These are phyloP conservation scores for Paecilomyces formosus DNA, from an alignment of 2,329 filamentous ascomycete species.

Conservation along the genomic window DNA sequence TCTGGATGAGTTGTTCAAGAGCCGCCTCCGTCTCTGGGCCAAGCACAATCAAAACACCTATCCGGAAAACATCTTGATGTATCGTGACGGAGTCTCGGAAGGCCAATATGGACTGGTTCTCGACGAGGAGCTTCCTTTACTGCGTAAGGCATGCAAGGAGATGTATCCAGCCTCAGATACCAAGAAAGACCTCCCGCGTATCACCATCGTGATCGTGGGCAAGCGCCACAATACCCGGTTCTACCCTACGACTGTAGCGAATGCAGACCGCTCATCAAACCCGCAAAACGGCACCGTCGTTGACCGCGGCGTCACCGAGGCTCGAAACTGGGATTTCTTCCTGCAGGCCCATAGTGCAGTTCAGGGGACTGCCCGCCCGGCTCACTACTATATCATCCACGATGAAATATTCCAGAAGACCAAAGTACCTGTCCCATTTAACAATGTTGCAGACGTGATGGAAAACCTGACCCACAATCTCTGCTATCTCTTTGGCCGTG, in stretches of 20 bases:
- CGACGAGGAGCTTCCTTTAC: conserved; percentile 52
- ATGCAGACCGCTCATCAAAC: conserved; percentile 56
- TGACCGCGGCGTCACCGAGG: conserved; percentile 72
- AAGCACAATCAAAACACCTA: conserved; percentile 46
- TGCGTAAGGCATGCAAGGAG: conserved; percentile 53
- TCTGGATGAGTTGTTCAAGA: conserved; percentile 55
- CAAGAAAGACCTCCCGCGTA: conserved; percentile 47
- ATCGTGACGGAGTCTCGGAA: conserved; percentile 84
- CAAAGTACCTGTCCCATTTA: conserved; percentile 5
- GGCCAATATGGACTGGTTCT: conserved; percentile 69
- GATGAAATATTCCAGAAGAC: conserved; percentile 57
- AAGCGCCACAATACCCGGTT: conserved; percentile 88
- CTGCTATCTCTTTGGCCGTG: conserved; percentile 76
- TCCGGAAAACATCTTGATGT: conserved; percentile 73
- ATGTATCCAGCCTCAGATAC: conserved; percentile 48
- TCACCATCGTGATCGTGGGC: conserved; percentile 71
- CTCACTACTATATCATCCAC: conserved; percentile 71
- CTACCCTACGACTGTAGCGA: conserved; percentile 55
- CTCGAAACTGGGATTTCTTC: conserved; percentile 75
- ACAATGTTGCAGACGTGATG: conserved; percentile 55
- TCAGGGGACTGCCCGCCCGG: conserved; percentile 75
- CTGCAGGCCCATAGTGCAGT: conserved; percentile 75
- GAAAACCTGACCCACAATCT: conserved; percentile 69
- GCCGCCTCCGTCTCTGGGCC: conserved; percentile 60
- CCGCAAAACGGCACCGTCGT: conserved; percentile 71